A percentile compares a stretch with the other conserved stretches of the same genome.
Evolutionary conservation across 495 filamentous ascomycete species (phyloP).

Genomic region (Polyplosphaeria fusca): DNA sequence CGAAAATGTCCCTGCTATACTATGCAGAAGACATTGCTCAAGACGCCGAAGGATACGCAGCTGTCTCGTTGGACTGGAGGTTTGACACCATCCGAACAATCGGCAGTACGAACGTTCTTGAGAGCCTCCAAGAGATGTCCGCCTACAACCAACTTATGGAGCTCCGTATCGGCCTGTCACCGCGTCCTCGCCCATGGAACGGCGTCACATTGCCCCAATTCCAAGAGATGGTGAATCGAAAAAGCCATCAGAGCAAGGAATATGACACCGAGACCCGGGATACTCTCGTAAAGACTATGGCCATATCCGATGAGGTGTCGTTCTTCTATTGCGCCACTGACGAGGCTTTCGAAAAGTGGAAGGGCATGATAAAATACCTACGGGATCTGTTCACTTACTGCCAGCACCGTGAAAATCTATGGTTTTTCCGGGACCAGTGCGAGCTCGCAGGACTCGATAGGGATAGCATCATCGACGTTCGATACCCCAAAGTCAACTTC

Average conservation of each 20-base stretch:
- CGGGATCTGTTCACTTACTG: background rate
- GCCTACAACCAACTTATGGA: background rate
- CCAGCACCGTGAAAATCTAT: background rate
- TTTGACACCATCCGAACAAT: background rate
- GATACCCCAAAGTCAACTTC: background rate
- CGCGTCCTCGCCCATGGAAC: background rate
- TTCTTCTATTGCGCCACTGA: background rate
- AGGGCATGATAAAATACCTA: background rate
- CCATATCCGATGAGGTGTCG: background rate
- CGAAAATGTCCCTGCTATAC: background rate
- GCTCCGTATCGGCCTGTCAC: background rate
- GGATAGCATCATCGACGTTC: background rate
- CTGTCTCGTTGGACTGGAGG: background rate
- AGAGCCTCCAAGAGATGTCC: background rate
- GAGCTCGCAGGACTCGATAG: background rate
- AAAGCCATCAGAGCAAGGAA: background rate
- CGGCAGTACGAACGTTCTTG: background rate
- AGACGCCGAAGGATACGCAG: background rate
- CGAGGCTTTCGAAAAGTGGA: background rate
- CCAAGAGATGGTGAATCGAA: background rate
- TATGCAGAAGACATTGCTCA: background rate
- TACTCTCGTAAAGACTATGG: background rate
- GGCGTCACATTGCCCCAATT: background rate
- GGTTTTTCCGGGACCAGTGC: background rate
- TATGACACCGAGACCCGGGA: background rate